Base-by-base conservation (phyloP, 306 rosid species). In the Vachellia pachyceras region DNA sequence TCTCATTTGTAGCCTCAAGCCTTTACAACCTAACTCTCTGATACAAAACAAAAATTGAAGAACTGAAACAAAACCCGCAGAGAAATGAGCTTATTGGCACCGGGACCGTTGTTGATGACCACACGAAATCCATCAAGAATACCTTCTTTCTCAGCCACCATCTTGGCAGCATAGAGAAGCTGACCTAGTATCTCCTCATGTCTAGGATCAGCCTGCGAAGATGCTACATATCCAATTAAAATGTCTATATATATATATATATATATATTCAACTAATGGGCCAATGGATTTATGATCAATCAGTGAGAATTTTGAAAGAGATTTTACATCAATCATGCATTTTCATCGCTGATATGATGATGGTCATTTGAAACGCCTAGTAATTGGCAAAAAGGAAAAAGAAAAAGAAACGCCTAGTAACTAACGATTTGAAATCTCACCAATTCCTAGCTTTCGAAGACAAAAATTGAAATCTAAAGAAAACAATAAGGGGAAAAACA, bases 71-170 rank as follows among this genome's bases (percentile, higher is more conserved):
- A 18, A 77, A 55, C 6, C 17, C 50, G n/a, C 63, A 70, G 1
- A 68, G 37, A 66, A 9, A 72, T 20, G 22, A 81, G 49, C 98
- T 88, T 90, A 90, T 97, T 91, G 61, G 93, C 98, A 63, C 52
- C 73, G 5, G 97, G 82, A 84, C 98, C 98, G 67, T 66, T 91
- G 87, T 91, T 94, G 87, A 94, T 85, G 85, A 91, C 98, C 2
- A 94, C 94, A 3, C 98, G 95, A 81, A 94, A 94, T 57, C 98
- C 97, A 13, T 91, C 89, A n/a, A 86, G 71, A 39, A 94, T 90
- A 17, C 97, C 94, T 83, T 91, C 98, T 85, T 84, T 91, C 84
- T 90, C 91, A 1, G 97, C 97, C 61, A 91, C 98, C 71, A 85
- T 75, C 90, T 90, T 94, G 9, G 97, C 97, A 61, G 94, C 94